These are phyloP conservation scores for Nakazawaea ambrosiae DNA, from an alignment of 805 yeast species.

Conservation along the genomic window DNA sequence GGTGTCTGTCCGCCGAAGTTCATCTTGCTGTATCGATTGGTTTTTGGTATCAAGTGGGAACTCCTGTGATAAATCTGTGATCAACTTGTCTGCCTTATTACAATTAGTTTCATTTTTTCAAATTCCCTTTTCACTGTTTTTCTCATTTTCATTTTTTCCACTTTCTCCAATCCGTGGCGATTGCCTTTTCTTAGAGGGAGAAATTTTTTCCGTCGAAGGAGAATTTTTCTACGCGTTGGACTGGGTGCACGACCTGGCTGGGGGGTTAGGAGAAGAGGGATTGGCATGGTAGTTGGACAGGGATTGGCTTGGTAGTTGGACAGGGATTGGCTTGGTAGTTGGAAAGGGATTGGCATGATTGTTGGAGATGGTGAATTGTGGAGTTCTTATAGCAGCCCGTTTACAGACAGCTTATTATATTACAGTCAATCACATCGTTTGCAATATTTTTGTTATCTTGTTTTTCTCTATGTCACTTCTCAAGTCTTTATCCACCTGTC, in stretches of 20 bases:
- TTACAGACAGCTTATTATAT: too few species aligned
- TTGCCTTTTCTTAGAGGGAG: neutral
- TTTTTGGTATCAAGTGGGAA: neutral
- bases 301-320: neutral
- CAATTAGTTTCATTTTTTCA: too few species aligned
- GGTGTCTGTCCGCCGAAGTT: slow-evolving; percentile 92
- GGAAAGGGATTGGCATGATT: neutral
- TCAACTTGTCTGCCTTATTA: too few species aligned
- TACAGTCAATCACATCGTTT: too few species aligned
- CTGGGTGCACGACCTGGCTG: neutral
- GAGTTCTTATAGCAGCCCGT: too few species aligned
- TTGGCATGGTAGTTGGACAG: neutral
- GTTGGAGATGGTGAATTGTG: neutral
- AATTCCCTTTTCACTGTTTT: too few species aligned
- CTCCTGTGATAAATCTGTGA: neutral
- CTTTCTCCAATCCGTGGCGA: too few species aligned
- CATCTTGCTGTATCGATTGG: slow-evolving; percentile 34
- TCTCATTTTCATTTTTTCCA: too few species aligned
- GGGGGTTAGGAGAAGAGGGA: neutral
- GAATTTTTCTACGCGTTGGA: slow-evolving; percentile 1
- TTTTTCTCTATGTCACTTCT: too few species aligned
- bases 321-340: neutral
- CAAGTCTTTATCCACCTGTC: too few species aligned
- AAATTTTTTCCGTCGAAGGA: slow-evolving; percentile 3
- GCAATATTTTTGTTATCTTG: too few species aligned